Percentiles rank a stretch among this genome's conserved stretches.
phyloP scores from a whole-genome alignment of 2,329 filamentous ascomycete genomes.

The Aspergillus phoenicis region DNA sequence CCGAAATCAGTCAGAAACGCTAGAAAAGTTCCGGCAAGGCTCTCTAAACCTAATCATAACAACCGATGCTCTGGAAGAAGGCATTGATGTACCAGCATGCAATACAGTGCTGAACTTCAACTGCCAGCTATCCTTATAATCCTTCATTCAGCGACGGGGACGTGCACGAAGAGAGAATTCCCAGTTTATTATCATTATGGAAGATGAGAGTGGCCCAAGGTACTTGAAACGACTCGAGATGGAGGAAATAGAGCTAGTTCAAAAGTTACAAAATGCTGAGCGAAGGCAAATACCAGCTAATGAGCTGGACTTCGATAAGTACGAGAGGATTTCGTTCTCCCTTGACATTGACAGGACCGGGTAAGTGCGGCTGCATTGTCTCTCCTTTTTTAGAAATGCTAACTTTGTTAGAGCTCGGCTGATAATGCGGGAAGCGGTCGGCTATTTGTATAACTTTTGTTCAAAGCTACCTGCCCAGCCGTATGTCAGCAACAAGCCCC shows the following conservation, averaged over 20 bases:
- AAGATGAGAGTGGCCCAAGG: background rate
- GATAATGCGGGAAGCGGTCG: background rate
- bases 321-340: background rate
- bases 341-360: constrained; percentile 3
- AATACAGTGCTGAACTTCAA: constrained; percentile 11
- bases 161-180: constrained; percentile 1
- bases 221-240: background rate
- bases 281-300: background rate
- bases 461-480: background rate
- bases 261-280: background rate
- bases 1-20: background rate
- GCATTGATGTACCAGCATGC: constrained; percentile 14
- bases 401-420: constrained; percentile 3
- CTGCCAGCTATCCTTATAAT: constrained; percentile 5
- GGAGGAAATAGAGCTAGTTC: background rate
- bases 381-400: background rate
- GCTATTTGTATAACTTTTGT: constrained; percentile 8
- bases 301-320: background rate
- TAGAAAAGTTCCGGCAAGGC: constrained; percentile 4
- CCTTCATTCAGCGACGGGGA: constrained; percentile 13
- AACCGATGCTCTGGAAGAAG: constrained; percentile 12
- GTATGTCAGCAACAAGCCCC: background rate
- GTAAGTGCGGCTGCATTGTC: background rate
- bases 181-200: background rate
- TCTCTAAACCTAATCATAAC: constrained; percentile 7